These are phyloP conservation scores for Cyberlindnera euphorbiae DNA, from an alignment of 805 yeast genomes.

Conservation along the genomic window DNA sequence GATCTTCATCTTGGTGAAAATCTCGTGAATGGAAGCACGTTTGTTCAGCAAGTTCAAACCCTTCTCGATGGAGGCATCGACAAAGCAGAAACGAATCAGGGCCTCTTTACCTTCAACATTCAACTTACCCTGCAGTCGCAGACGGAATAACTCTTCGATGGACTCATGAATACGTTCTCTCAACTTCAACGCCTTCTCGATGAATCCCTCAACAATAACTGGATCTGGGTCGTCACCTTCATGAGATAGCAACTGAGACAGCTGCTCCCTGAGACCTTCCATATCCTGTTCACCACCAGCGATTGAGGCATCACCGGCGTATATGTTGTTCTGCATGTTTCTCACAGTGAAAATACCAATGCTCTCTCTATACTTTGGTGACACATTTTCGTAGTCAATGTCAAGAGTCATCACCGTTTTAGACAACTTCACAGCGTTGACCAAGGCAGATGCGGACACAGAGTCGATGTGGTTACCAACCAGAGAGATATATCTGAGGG, in stretches of 20 bases:
- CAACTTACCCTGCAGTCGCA: slow-evolving; percentile 52
- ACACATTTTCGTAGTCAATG: slow-evolving; percentile 53
- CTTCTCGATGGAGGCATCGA: slow-evolving; percentile 68
- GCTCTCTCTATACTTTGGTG: slow-evolving; percentile 54
- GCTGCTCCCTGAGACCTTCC: slow-evolving; percentile 52
- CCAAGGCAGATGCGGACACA: slow-evolving; percentile 58
- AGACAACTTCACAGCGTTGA: slow-evolving; percentile 62
- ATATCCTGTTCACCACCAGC: slow-evolving; percentile 34
- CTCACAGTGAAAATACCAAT: slow-evolving; percentile 76
- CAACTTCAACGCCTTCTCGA: slow-evolving; percentile 34
- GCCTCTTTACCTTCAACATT: slow-evolving; percentile 76
- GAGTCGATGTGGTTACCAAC: slow-evolving; percentile 61
- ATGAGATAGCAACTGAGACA: slow-evolving; percentile 36
- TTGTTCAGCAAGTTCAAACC: slow-evolving; percentile 33
- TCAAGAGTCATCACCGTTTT: slow-evolving; percentile 61
- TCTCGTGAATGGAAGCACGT: slow-evolving; percentile 18
- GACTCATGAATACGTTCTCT: slow-evolving; percentile 41
- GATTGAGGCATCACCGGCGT: slow-evolving; percentile 11
- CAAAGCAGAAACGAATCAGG: slow-evolving; percentile 60
- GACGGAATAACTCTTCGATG: slow-evolving; percentile 51
- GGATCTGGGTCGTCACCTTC: slow-evolving; percentile 24
- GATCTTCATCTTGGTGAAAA: slow-evolving; percentile 5
- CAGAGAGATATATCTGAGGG: slow-evolving; percentile 61
- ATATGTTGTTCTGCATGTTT: slow-evolving; percentile 59
- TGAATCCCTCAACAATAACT: slow-evolving; percentile 27